phyloP scores from a whole-genome alignment of 257 asterid genomes.

The Solanum chilense region DNA sequence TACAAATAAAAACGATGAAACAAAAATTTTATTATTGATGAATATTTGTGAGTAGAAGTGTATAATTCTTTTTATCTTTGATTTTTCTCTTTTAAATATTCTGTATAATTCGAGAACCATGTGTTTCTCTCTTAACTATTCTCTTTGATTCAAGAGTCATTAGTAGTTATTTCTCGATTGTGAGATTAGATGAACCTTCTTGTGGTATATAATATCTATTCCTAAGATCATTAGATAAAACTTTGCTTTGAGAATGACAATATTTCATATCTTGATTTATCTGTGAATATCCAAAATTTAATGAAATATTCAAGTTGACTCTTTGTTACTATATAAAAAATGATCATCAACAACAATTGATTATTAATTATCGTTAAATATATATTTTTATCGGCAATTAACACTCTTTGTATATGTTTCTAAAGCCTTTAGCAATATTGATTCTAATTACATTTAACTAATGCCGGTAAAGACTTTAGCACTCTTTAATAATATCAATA shows the following conservation, averaged over 20 bases:
- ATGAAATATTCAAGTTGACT: not conserved
- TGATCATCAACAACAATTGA: no score
- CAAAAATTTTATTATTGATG: not conserved
- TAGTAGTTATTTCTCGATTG: no score
- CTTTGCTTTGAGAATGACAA: not conserved
- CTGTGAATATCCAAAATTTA: no score
- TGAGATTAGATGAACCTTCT: not conserved
- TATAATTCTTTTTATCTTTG: not conserved
- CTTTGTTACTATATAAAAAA: no score
- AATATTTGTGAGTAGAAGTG: not conserved
- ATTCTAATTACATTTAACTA: no score
- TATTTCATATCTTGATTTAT: not conserved
- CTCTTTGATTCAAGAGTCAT: not conserved
- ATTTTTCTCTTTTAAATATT: not conserved
- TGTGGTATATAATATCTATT: not conserved
- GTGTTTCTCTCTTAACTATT: accelerated
- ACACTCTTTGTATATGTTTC: no score
- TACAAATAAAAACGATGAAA: not conserved
- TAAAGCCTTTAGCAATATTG: no score
- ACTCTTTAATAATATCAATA: no score
- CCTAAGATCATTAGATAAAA: not conserved
- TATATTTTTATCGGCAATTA: no score
- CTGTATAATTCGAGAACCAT: accelerated
- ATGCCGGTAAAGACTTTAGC: no score
- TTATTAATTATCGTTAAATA: no score